phyloP scores from a whole-genome alignment of 2,329 filamentous ascomycete species.

The Beauveria medogensis region DNA sequence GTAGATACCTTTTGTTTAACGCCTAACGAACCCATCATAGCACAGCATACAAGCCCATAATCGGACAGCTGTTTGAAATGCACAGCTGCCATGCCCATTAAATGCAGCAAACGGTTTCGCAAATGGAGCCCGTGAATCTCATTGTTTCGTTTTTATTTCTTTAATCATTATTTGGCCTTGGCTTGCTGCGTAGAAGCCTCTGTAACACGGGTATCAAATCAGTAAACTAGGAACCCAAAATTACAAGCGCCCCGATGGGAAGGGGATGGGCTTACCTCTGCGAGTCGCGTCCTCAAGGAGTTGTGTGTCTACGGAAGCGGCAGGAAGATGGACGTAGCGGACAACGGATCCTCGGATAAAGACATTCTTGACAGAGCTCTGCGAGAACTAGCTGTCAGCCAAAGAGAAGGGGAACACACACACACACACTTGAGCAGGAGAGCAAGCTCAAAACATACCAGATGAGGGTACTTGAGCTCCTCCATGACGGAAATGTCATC shows the following conservation, averaged over 20 bases:
- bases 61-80: neutral
- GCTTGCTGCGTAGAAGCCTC: constrained; percentile 51
- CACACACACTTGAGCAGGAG: too few relatives aligned
- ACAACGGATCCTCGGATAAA: constrained; percentile 93
- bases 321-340: constrained; percentile 82
- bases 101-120: neutral
- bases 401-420: too few relatives aligned
- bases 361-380: constrained; percentile 83
- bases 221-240: too few relatives aligned
- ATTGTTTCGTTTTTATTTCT: neutral
- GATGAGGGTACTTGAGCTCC: constrained; percentile 87
- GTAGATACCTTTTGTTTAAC: constrained; percentile 10
- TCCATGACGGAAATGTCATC: constrained; percentile 92
- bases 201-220: constrained; percentile 18
- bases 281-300: constrained; percentile 85
- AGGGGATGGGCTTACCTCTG: constrained; percentile 50
- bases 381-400: neutral
- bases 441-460: constrained; percentile 44
- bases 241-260: too few relatives aligned
- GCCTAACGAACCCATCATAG: constrained; percentile 10
- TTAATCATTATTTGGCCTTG: constrained; percentile 38
- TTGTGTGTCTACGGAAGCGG: constrained; percentile 73
- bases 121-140: neutral
- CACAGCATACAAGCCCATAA: constrained; percentile 4
- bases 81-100: neutral